phyloP scores from a whole-genome alignment of 257 asterid species.

The Solanum lycopersicoides region DNA sequence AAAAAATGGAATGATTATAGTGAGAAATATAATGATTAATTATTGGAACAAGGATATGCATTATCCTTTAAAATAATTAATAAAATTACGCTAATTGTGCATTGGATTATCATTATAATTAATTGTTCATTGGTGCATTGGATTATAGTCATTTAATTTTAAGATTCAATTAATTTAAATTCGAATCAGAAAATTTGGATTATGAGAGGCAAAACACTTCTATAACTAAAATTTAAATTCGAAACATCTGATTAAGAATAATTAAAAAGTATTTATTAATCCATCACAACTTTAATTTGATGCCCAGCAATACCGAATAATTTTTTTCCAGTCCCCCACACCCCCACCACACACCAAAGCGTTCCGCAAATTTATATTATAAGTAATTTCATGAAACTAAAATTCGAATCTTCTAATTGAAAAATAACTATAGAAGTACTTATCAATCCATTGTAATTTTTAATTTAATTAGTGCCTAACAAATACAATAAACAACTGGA shows the following conservation, averaged over 20 bases:
- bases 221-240: background rate
- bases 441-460: background rate
- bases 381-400: background rate
- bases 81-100: too few relatives aligned
- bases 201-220: background rate
- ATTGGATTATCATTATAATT: too few relatives aligned
- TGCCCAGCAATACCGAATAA: too few relatives aligned
- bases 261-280: too few relatives aligned
- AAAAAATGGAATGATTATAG: background rate
- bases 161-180: background rate
- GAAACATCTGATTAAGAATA: background rate
- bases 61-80: background rate
- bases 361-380: too few relatives aligned
- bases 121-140: background rate
- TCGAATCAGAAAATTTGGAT: rapidly evolving
- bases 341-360: too few relatives aligned
- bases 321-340: too few relatives aligned
- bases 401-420: background rate
- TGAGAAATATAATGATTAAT: background rate
- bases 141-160: background rate
- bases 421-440: too few relatives aligned
- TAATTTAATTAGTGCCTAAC: background rate
- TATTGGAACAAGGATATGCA: background rate
- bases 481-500: background rate
- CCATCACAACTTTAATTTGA: too few relatives aligned